These are phyloP conservation scores for Colletotrichum sp. DNA, from an alignment of 2,329 filamentous ascomycete genomes.

Conservation along the genomic window DNA sequence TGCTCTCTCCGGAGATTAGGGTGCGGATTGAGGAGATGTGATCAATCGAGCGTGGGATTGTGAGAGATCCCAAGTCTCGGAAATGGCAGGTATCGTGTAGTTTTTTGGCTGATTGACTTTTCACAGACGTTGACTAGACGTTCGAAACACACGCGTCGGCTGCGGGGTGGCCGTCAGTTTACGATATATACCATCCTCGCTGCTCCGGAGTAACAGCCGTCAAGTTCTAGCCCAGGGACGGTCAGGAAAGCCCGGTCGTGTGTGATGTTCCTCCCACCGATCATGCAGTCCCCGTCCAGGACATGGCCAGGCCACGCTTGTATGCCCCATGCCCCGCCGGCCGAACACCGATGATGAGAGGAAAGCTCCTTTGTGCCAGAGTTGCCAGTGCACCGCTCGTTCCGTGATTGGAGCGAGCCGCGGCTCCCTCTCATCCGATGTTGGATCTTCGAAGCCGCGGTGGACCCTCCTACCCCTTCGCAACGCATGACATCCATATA, in stretches of 20 bases:
- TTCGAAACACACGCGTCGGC: neutral
- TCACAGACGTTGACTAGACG: neutral
- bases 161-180: slow-evolving; percentile 2
- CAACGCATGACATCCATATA: slow-evolving; percentile 11
- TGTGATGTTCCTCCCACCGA: slow-evolving; percentile 3
- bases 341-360: slow-evolving; percentile 1
- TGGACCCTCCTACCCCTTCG: slow-evolving; percentile 1
- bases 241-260: slow-evolving; percentile 1
- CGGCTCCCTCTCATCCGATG: slow-evolving; percentile 13
- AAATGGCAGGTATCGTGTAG: neutral
- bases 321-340: neutral
- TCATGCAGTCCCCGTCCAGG: slow-evolving; percentile 9
- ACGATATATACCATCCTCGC: slow-evolving; percentile 19
- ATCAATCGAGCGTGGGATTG: neutral
- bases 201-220: neutral
- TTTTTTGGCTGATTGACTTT: neutral
- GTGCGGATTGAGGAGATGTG: neutral
- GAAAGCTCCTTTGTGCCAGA: neutral
- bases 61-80: neutral
- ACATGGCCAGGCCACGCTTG: neutral
- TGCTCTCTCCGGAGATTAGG: neutral
- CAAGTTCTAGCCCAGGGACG: neutral
- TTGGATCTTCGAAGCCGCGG: neutral
- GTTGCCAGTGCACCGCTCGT: neutral
- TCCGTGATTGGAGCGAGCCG: slow-evolving; percentile 10